These are phyloP conservation scores for Oryza longistaminata DNA, from an alignment of 176 grass and related monocot species.

Conservation along the genomic window DNA sequence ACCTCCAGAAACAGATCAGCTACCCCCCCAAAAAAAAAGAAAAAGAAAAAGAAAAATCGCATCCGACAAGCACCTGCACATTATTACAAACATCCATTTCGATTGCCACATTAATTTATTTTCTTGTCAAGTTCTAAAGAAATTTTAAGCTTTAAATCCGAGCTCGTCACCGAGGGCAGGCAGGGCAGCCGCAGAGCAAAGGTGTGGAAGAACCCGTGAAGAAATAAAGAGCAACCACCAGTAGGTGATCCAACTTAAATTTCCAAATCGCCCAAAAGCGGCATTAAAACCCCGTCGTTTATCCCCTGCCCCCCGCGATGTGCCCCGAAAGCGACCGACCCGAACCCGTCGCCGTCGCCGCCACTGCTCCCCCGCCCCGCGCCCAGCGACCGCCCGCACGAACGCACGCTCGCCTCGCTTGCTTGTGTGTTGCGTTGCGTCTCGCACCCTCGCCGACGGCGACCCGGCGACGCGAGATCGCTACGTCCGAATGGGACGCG, in stretches of 20 bases:
- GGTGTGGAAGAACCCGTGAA: background rate
- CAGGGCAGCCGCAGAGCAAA: background rate
- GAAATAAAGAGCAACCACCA: background rate
- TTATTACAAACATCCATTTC: background rate
- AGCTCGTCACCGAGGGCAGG: too few species aligned
- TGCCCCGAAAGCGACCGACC: conserved; percentile 17
- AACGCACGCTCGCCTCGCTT: background rate
- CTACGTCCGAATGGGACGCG: background rate
- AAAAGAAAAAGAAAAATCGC: background rate
- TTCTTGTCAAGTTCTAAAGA: background rate
- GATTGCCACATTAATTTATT: too few species aligned
- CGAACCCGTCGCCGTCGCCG: background rate
- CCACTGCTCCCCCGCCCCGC: background rate
- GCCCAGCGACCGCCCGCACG: background rate
- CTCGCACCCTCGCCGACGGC: background rate
- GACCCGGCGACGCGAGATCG: background rate
- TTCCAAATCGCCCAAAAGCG: background rate
- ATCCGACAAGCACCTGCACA: background rate
- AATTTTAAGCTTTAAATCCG: background rate
- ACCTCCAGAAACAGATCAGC: background rate
- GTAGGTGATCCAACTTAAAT: background rate
- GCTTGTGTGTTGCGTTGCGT: background rate
- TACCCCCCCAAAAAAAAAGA: background rate
- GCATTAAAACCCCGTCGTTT: background rate
- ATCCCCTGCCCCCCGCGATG: background rate